Evolutionary conservation across 179 eudicot species (phyloP), one percentile per base, ranked within the genome.

Genomic region (Silene vulgaris): DNA sequence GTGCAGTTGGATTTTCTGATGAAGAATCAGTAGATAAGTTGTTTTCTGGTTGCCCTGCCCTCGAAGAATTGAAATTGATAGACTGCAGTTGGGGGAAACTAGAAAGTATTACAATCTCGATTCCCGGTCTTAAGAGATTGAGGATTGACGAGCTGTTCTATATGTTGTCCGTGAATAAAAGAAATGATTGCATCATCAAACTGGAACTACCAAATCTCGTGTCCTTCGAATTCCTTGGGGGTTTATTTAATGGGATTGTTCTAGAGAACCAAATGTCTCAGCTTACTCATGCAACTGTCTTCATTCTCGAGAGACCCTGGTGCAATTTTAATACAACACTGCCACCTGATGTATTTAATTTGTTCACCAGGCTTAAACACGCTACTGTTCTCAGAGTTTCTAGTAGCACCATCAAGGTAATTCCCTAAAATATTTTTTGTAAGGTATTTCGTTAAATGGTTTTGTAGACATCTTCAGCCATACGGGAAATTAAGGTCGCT

Each of bases 31-130:
- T 74, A 21, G 75, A 84, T 57, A 86, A 60, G 73, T 64, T 86
- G 11, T 79, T 86, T 28, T 72, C 84, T 35, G 48, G 77, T 40
- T 86, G 87, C 57, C 87, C 83, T 8, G 57, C 56, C 13, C 84
- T 86, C 65, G 80, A 82, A 71, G 89, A 86, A 28, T 74, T 86
- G 81, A 60, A 72, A 59, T 74, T 84, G 76, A 52, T 83, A 52
- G 86, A 87, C 75, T 87, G 87, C 72, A 80, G 76, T 16, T 79
- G 87, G 86, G 72, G 74, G 50, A 78, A 83, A 28, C 52, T 84
- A 76, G 80, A 74, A 50, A 79, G 60, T 28, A 43, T 86, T 61
- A 17, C 75, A 3, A 78, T 86, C 40, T 80, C 82, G 14, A 81
- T 77, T 67, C 84, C 87, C 37, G 66, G 82, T 0, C 75, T 86